phyloP scores from a whole-genome alignment of 148 eudicot genomes.

The Rhododendron williamsianum region DNA sequence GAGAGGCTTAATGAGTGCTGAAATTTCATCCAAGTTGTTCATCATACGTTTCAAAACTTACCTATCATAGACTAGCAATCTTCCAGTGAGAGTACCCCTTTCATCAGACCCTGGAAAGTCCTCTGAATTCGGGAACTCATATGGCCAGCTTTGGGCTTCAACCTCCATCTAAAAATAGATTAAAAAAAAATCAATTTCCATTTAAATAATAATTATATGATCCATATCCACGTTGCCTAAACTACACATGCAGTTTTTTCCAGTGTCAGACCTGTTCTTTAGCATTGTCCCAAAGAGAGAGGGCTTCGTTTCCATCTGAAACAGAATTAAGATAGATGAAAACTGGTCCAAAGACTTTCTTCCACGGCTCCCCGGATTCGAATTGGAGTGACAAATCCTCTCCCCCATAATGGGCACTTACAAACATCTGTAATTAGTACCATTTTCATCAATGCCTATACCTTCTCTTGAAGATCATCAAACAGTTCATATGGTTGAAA shows the following conservation, averaged over 20 bases:
- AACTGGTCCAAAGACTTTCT: conserved; percentile 91
- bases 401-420: conserved; percentile 83
- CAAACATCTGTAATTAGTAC: conserved; percentile 53
- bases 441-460: not conserved
- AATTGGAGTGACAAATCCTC: conserved; percentile 63
- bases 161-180: conserved; percentile 29
- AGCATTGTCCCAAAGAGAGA: conserved; percentile 86
- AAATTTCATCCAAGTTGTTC: not conserved
- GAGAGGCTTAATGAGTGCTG: not conserved
- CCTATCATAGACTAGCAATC: conserved; percentile 67
- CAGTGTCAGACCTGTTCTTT: conserved; percentile 50
- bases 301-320: conserved; percentile 42
- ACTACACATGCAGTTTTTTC: not conserved
- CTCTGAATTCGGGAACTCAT: conserved; percentile 66
- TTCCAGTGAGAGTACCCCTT: conserved; percentile 61
- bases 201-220: not conserved
- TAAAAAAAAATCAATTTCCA: not conserved
- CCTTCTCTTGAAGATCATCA: not conserved
- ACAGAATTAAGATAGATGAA: conserved; percentile 73
- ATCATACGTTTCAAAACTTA: conserved; percentile 3
- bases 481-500: not conserved
- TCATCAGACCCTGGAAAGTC: conserved; percentile 63
- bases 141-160: conserved; percentile 77
- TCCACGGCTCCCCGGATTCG: conserved; percentile 70
- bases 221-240: not conserved